Evolutionary conservation across 2,329 filamentous ascomycete genomes (phyloP).

Genomic region (Xylariaceae sp.): DNA sequence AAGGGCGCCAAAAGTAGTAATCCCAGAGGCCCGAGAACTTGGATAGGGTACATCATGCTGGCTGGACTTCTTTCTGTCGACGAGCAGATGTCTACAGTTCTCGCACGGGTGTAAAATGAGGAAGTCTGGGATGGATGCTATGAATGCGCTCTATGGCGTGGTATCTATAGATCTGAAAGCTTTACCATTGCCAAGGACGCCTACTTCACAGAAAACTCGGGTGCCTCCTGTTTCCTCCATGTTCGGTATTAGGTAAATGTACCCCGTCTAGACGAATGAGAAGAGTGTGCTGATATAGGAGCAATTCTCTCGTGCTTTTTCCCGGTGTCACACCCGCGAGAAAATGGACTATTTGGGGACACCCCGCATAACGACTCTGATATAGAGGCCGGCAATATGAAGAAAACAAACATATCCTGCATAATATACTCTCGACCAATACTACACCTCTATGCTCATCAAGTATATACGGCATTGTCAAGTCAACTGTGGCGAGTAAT

Average conservation of each 20-base stretch:
- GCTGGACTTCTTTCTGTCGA: background rate
- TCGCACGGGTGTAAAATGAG: no score
- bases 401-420: no score
- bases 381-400: background rate
- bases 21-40: background rate
- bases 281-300: background rate
- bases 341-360: background rate
- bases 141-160: background rate
- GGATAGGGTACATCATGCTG: slow-evolving; percentile 10
- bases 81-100: no score
- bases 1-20: slow-evolving; percentile 5
- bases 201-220: no score
- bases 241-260: no score
- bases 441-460: no score
- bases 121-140: background rate
- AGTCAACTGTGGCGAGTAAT: no score
- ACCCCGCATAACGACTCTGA: background rate
- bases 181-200: background rate
- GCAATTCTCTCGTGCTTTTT: background rate
- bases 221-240: no score
- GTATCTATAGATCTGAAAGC: background rate
- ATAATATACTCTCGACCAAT: no score
- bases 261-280: no score
- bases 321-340: background rate
- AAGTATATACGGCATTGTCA: no score